Conservation (phyloP, 345 rosid species). For the Mercurialis annua region DNA sequence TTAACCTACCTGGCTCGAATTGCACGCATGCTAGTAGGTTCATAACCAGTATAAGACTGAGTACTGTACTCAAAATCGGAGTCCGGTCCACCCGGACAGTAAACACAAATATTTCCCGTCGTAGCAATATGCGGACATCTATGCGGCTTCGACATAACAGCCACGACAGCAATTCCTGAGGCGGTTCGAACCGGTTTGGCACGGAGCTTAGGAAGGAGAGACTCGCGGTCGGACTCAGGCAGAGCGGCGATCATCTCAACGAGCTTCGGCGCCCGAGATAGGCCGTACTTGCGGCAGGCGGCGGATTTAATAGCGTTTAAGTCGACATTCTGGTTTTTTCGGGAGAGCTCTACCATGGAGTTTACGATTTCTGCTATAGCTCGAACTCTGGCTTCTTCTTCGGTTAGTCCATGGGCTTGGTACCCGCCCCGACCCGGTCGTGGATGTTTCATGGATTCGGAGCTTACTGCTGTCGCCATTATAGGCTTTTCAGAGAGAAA, state of each 20-base stretch:
- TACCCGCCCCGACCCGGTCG: conserved; percentile 90
- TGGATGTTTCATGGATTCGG: conserved; percentile 57
- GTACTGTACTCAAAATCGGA: conserved; percentile 99
- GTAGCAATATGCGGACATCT: conserved; percentile 98
- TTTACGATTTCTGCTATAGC: conserved; percentile 93
- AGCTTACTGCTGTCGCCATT: conserved; percentile 63
- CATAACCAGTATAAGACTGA: conserved; percentile 97
- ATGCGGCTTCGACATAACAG: conserved; percentile 98
- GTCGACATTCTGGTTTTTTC: conserved; percentile 87
- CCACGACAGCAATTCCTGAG: conserved; percentile 95
- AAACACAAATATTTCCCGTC: conserved; percentile 94
- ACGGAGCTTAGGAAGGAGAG: conserved; percentile 91
- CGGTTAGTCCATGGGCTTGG: conserved; percentile 76
- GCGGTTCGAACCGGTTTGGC: conserved; percentile 98
- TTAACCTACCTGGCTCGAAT: conserved; percentile 83
- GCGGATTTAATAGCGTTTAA: conserved; percentile 86
- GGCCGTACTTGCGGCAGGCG: conserved; percentile 92
- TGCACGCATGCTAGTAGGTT: conserved; percentile 99
- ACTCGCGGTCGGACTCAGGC: conserved; percentile 84
- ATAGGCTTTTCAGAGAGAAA: background rate
- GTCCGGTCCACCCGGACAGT: conserved; percentile 97
- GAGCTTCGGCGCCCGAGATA: conserved; percentile 87
- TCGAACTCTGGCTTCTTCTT: conserved; percentile 90
- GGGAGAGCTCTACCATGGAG: conserved; percentile 91
- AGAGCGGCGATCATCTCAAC: conserved; percentile 99